These are phyloP conservation scores for Boletus barrowsii DNA, from an alignment of 768 basidiomycete species.

Conservation along the genomic window DNA sequence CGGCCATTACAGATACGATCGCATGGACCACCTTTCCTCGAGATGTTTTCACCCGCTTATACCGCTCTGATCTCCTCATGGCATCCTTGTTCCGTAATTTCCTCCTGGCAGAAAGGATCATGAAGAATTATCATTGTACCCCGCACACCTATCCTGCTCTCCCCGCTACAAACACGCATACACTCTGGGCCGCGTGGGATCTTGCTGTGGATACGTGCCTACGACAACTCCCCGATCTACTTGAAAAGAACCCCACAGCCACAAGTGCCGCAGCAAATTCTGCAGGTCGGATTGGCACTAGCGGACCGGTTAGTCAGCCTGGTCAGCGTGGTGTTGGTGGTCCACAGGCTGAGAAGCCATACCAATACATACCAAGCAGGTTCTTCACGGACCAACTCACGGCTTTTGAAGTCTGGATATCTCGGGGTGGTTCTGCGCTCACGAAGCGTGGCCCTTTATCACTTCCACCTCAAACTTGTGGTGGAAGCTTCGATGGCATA, in stretches of 20 bases:
- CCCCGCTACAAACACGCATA: conserved; percentile 94
- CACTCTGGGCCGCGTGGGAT: conserved; percentile 97
- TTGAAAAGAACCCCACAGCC: conserved; percentile 40
- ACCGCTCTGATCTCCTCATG: conserved; percentile 92
- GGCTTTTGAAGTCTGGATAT: conserved; percentile 98
- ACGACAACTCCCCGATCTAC: conserved; percentile 85
- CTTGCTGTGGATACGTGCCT: conserved; percentile 93
- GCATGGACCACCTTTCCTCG: conserved; percentile 97
- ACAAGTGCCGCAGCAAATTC: conserved; percentile 22
- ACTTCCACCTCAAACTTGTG: conserved; percentile 49
- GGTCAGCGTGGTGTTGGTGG: conserved; percentile 18
- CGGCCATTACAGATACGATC: conserved; percentile 97
- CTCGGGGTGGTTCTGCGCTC: conserved; percentile 83
- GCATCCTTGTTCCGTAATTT: conserved; percentile 97
- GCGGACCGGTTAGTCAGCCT: conserved; percentile 14
- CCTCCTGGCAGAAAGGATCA: conserved; percentile 93
- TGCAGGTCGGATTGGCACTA: conserved; percentile 8
- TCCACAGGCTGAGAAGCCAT: conserved; percentile 44
- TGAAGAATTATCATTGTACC: conserved; percentile 97
- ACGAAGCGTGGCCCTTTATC: conserved; percentile 76
- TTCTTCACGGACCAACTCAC: conserved; percentile 97
- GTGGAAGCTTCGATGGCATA: conserved; percentile 25
- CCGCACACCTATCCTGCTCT: conserved; percentile 91
- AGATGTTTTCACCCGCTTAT: conserved; percentile 89
- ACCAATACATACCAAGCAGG: conserved; percentile 77